A percentile compares a stretch with the other conserved stretches of the same genome.
Conservation (phyloP, 352 stramenopile species). For the Globisporangium orthogonon region DNA sequence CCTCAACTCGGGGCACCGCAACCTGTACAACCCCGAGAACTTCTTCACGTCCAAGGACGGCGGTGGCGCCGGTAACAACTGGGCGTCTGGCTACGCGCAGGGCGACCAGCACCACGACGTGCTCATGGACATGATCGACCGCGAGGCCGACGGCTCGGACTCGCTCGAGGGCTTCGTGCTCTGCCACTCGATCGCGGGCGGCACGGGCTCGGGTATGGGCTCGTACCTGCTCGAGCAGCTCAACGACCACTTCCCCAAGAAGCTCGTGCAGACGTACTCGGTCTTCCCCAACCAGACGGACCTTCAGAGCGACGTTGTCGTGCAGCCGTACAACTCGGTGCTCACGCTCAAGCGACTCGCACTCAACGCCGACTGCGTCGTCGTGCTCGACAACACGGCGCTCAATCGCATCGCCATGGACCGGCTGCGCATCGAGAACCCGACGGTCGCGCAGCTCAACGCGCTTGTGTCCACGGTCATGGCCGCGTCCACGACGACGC, state of each 20-base stretch:
- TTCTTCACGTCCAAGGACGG: constrained; percentile 93
- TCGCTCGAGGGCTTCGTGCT: constrained; percentile 97
- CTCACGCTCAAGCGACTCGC: constrained; percentile 97
- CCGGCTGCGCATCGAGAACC: constrained; percentile 94
- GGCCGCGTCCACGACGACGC: constrained; percentile 96
- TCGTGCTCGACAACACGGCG: constrained; percentile 99
- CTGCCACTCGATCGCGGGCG: constrained; percentile 98
- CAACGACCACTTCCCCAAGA: constrained; percentile 99
- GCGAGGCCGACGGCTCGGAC: constrained; percentile 94
- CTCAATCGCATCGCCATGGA: constrained; percentile 96
- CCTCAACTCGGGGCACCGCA: constrained; percentile 87
- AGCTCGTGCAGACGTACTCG: constrained; percentile 99
- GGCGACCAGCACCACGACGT: constrained; percentile 94
- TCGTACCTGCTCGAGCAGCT: constrained; percentile 98
- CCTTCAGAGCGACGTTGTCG: constrained; percentile 95
- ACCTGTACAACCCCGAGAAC: constrained; percentile 99
- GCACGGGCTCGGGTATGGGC: constrained; percentile 98
- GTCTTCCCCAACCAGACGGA: constrained; percentile 97
- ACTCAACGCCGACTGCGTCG: constrained; percentile 97
- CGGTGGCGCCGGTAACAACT: constrained; percentile 91
- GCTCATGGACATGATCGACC: constrained; percentile 99
- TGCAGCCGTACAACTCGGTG: constrained; percentile 99
- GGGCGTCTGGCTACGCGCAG: constrained; percentile 90
- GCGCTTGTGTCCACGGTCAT: constrained; percentile 99
- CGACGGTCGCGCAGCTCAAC: constrained; percentile 96